A percentile compares a stretch with the other conserved stretches of the same genome.
Evolutionary conservation across 495 filamentous ascomycete species (phyloP).

Genomic region (Jackrogersella minutella): DNA sequence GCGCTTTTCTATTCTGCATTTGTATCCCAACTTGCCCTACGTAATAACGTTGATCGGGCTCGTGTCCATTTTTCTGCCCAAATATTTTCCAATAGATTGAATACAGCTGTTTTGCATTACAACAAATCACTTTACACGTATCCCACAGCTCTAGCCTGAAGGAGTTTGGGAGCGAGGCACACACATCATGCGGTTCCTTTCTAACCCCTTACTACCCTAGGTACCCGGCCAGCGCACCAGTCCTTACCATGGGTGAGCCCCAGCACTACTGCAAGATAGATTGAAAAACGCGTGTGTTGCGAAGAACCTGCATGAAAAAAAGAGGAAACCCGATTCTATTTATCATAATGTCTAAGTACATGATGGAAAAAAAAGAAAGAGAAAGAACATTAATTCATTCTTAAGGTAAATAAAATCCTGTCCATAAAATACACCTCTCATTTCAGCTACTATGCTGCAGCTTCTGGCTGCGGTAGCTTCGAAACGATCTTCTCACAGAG

Average conservation of each 20-base stretch:
- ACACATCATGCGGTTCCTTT: conserved; percentile 1
- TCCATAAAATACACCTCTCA: background rate
- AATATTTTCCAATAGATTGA: conserved; percentile 25
- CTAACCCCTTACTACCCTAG: background rate
- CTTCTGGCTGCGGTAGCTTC: conserved; percentile 5
- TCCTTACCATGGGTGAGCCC: conserved; percentile 13
- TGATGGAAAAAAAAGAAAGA: background rate
- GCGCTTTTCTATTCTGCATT: conserved; percentile 5
- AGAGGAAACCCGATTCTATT: background rate
- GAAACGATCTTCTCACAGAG: conserved; percentile 4
- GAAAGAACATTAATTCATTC: background rate
- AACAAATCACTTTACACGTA: conserved; percentile 28
- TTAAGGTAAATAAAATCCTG: background rate
- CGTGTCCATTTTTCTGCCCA: conserved; percentile 11
- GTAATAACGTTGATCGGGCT: conserved; percentile 27
- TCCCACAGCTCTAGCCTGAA: conserved; percentile 21
- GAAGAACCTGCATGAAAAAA: conserved; percentile 17
- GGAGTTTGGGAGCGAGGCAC: background rate
- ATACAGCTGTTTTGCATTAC: conserved; percentile 20
- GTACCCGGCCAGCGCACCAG: conserved; percentile 6
- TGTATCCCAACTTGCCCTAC: conserved; percentile 3
- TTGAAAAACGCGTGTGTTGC: conserved; percentile 2
- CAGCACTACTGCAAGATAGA: conserved; percentile 18
- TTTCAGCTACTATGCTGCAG: background rate
- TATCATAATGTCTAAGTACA: background rate